phyloP scores from a whole-genome alignment of 768 basidiomycete species.

The Chlorophyllum brunneum region DNA sequence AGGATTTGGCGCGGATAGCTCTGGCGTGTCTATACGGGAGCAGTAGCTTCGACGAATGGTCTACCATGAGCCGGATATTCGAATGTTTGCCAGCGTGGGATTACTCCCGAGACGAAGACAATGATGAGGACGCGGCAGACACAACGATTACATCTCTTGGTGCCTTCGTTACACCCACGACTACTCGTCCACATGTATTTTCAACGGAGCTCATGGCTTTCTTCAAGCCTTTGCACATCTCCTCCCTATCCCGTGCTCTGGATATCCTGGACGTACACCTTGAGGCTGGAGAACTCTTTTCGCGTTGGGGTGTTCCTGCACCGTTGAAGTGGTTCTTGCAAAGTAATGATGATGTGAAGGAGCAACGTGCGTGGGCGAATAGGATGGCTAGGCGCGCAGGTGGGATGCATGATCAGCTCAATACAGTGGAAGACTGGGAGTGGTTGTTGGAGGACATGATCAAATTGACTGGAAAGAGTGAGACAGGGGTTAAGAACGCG shows the following conservation, averaged over 20 bases:
- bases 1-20: conserved; percentile 81
- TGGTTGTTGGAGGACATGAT: conserved; percentile 89
- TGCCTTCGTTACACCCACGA: conserved; percentile 72
- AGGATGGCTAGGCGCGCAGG: conserved; percentile 76
- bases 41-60: conserved; percentile 66
- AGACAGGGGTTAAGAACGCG: conserved; percentile 64
- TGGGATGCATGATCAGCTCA: conserved; percentile 46
- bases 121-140: conserved; percentile 72
- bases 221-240: conserved; percentile 73
- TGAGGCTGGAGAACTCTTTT: conserved; percentile 88
- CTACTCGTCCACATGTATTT: conserved; percentile 48
- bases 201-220: conserved; percentile 75
- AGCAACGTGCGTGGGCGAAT: conserved; percentile 84
- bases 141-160: conserved; percentile 80
- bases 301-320: conserved; percentile 81
- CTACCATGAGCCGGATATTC: conserved; percentile 86
- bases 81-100: conserved; percentile 96
- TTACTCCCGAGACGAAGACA: conserved; percentile 48
- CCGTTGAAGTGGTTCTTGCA: conserved; percentile 90
- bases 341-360: conserved; percentile 55
- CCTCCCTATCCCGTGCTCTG: conserved; percentile 75
- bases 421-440: conserved; percentile 76
- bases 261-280: conserved; percentile 94
- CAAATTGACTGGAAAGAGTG: conserved; percentile 64
- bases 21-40: conserved; percentile 88